phyloP scores from a whole-genome alignment of 306 rosid species.

The Quercus robur region DNA sequence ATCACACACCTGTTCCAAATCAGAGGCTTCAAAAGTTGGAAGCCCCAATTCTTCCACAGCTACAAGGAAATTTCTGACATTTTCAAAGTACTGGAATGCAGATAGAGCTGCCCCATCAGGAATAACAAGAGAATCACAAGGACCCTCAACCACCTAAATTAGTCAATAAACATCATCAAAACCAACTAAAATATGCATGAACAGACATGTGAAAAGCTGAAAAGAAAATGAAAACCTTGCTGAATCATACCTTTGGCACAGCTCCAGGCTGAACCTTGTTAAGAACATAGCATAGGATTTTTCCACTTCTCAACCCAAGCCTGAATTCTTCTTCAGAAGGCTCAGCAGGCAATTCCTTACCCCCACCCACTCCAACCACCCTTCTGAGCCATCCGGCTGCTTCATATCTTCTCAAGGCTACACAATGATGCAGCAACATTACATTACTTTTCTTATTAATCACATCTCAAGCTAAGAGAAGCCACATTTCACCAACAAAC shows the following conservation, averaged over 20 bases:
- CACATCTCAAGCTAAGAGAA: not conserved
- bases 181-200: not conserved
- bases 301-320: conserved; percentile 83
- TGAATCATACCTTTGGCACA: conserved; percentile 55
- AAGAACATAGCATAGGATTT: conserved; percentile 78
- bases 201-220: not conserved
- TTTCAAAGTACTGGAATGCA: conserved; percentile 61
- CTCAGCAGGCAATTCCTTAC: conserved; percentile 84
- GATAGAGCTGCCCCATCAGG: conserved; percentile 64
- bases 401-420: conserved; percentile 86
- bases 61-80: conserved; percentile 54
- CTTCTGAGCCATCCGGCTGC: conserved; percentile 88
- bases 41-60: conserved; percentile 62
- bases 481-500: not conserved
- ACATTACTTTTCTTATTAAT: not conserved
- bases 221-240: not conserved
- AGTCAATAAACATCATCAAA: not conserved
- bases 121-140: conserved; percentile 36
- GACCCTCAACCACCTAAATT: conserved; percentile 56
- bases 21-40: conserved; percentile 85
- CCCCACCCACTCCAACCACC: conserved; percentile 70
- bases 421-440: conserved; percentile 6
- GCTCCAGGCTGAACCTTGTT: conserved; percentile 82
- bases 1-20: conserved; percentile 66
- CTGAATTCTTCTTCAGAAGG: conserved; percentile 93